Conservation (phyloP, 1,139 yeast genomes). For the Suhomyces yuchorum region DNA sequence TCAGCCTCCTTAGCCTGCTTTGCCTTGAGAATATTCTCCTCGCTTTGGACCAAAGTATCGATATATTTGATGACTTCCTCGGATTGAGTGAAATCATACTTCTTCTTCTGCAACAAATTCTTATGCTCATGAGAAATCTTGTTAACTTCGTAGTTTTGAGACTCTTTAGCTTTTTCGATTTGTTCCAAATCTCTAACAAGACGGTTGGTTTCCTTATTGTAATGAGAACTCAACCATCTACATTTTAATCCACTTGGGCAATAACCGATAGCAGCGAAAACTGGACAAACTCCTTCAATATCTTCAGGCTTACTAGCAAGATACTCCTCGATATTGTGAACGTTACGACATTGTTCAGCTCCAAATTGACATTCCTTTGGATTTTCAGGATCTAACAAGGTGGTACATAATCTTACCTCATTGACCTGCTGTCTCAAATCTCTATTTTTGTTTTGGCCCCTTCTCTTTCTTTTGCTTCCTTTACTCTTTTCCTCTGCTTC, state of each 20-base stretch:
- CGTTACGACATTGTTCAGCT: slow-evolving; percentile 67
- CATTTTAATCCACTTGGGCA: slow-evolving; percentile 94
- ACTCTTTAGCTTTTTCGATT: slow-evolving; percentile 35
- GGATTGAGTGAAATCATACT: slow-evolving; percentile 57
- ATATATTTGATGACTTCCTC: slow-evolving; percentile 56
- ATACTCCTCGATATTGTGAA: slow-evolving; percentile 72
- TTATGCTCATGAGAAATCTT: slow-evolving; percentile 56
- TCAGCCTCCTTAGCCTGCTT: slow-evolving; percentile 26
- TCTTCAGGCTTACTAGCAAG: slow-evolving; percentile 69
- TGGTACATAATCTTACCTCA: slow-evolving; percentile 64
- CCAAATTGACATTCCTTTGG: slow-evolving; percentile 64
- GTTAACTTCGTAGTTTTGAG: slow-evolving; percentile 63
- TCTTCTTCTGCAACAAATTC: slow-evolving; percentile 61
- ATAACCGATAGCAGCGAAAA: slow-evolving; percentile 74
- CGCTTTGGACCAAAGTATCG: slow-evolving; percentile 49
- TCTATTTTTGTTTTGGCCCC: slow-evolving; percentile 91
- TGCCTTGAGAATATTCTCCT: slow-evolving; percentile 38
- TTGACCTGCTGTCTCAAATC: slow-evolving; percentile 75
- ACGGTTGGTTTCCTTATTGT: slow-evolving; percentile 47
- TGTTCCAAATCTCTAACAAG: slow-evolving; percentile 47
- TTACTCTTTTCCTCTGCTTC: slow-evolving; percentile 32
- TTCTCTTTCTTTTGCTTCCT: slow-evolving; percentile 43
- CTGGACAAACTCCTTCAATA: slow-evolving; percentile 79
- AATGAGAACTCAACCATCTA: slow-evolving; percentile 85
- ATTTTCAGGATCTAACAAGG: slow-evolving; percentile 55